Base-by-base conservation (phyloP, 192 early-diverging fungal species). In the Podochytrium sp. region DNA sequence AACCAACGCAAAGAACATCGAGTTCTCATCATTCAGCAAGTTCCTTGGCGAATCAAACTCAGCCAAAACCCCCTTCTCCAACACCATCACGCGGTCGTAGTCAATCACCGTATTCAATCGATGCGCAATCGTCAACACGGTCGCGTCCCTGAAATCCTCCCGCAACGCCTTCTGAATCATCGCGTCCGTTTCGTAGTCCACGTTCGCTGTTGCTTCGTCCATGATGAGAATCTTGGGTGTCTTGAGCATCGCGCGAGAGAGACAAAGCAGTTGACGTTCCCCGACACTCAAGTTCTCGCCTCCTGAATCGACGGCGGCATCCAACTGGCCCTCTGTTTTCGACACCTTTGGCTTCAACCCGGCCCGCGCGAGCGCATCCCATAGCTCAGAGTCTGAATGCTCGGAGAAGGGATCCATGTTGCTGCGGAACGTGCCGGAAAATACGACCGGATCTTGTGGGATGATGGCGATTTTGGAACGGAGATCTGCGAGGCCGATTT, bases 221-320 rank as follows among this genome's bases (percentile, higher is more conserved):
- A 87, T 78, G 49, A 87, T 50, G 18, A 87, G 62, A 58, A 85
- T 82, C 33, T 67, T 83, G 18, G 85, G 77, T 35, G 73, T 79
- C 41, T 67, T 64, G 6, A 88, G 74, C 81, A 88, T 73, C 2
- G 87, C 87, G 25, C 87, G 74, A 5, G 85, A 84, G 2, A 88
- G 68, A 62, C 87, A 88, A 40, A 88, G 18, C 55, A 92, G 74
- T 50, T 86, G 85, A 2, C 85, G 78, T 72, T 93, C 89, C n/a
- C 93, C 93, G 29, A 94, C 87, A 35, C 87, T 91, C 67, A 96
- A 89, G 80, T 96, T 96, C 65, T 91, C 91, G 52, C 96, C 96
- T 32, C 91, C 88, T 65, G 92, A 90, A 27, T 84, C 76, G 2
- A 98, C 87, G 25, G 65, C 63, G 5, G 86, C 85, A 30, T 93